Conservation (phyloP, 345 rosid genomes). For the Dipteronia dyeriana region DNA sequence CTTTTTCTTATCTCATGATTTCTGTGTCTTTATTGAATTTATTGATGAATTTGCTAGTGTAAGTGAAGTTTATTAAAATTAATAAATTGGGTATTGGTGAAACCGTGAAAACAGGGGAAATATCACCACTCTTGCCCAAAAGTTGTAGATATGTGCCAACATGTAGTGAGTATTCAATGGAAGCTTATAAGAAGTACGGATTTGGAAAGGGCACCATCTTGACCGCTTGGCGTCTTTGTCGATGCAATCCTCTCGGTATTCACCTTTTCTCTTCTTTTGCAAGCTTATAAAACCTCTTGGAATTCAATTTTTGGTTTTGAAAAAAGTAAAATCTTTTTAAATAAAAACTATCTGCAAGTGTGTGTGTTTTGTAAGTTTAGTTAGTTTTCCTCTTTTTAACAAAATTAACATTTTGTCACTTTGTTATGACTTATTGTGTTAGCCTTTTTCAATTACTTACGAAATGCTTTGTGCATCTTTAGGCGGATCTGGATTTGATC, state of each 20-base stretch:
- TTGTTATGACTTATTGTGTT: not conserved
- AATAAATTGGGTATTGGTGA: conserved; percentile 10
- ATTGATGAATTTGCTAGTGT: not conserved
- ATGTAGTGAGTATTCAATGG: conserved; percentile 91
- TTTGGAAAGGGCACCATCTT: conserved; percentile 65
- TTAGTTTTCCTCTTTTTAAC: not conserved
- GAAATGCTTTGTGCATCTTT: conserved; percentile 2
- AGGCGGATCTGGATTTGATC: conserved; percentile 90
- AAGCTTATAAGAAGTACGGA: conserved; percentile 93
- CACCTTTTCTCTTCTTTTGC: not conserved
- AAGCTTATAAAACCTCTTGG: not conserved
- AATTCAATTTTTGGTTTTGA: not conserved
- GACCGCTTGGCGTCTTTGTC: conserved; percentile 85
- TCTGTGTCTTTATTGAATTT: not conserved
- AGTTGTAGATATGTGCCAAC: conserved; percentile 87
- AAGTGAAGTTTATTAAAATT: not conserved
- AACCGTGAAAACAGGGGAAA: conserved; percentile 67
- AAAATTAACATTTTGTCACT: not conserved
- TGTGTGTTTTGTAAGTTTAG: not conserved
- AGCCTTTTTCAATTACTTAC: not conserved
- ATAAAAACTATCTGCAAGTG: not conserved
- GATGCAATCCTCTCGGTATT: conserved; percentile 91
- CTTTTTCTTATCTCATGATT: not conserved
- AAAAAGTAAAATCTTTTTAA: not conserved
- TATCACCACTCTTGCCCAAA: conserved; percentile 75